Evolutionary conservation across 495 filamentous ascomycete genomes (phyloP).

Genomic region (Achaetomiella virescens): DNA sequence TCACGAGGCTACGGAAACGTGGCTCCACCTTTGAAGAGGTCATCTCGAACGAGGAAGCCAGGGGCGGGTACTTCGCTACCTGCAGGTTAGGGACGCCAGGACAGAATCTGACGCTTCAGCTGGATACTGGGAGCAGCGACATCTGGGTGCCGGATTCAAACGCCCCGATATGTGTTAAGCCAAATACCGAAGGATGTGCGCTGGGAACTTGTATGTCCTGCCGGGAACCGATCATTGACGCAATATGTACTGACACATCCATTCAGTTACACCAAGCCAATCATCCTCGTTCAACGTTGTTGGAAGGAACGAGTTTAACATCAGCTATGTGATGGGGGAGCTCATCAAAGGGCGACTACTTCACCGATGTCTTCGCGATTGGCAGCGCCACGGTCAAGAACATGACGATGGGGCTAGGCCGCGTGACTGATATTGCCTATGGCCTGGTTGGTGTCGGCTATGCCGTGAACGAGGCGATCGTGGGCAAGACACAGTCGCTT

Average conservation of each 20-base stretch:
- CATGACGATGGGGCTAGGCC: slow-evolving; percentile 82
- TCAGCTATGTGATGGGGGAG: slow-evolving; percentile 82
- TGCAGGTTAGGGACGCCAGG: slow-evolving; percentile 63
- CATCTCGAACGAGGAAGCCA: slow-evolving; percentile 37
- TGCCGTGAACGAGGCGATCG: slow-evolving; percentile 67
- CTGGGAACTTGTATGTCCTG: slow-evolving; percentile 42
- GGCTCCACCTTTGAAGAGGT: slow-evolving; percentile 32
- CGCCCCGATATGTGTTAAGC: slow-evolving; percentile 51
- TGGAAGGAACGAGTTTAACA: slow-evolving; percentile 64
- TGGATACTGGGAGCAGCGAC: slow-evolving; percentile 87
- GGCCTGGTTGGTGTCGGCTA: slow-evolving; percentile 91
- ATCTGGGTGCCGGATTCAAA: slow-evolving; percentile 69
- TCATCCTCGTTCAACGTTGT: slow-evolving; percentile 67
- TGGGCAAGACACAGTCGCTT: slow-evolving; percentile 34
- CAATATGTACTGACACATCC: slow-evolving; percentile 12
- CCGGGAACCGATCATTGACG: background rate
- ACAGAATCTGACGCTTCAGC: slow-evolving; percentile 60
- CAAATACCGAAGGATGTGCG: slow-evolving; percentile 31
- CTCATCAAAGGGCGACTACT: slow-evolving; percentile 72
- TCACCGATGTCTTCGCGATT: slow-evolving; percentile 68
- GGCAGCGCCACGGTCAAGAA: slow-evolving; percentile 57
- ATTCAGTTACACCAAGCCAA: slow-evolving; percentile 50
- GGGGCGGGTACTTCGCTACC: slow-evolving; percentile 62
- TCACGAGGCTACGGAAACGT: slow-evolving; percentile 25
- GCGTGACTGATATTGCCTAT: slow-evolving; percentile 59